Base-by-base conservation (phyloP, 495 filamentous ascomycete species). In the Apiosordaria backusii region DNA sequence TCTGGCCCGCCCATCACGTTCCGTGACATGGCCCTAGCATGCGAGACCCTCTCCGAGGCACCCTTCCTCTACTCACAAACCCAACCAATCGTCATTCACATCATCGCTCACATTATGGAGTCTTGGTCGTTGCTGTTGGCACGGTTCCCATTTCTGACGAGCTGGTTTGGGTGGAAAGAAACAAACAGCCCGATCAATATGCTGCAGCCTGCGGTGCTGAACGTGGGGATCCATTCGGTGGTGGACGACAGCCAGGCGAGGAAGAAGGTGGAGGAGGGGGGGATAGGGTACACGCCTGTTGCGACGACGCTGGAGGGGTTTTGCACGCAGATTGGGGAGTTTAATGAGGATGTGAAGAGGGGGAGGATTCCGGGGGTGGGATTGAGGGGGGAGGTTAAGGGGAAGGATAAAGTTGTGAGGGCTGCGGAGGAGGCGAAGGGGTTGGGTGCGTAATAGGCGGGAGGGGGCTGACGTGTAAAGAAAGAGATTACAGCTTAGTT, bases 191-290 rank as follows among this genome's bases (percentile, higher is more conserved):
- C 64, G n/a, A 21, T 87, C 18, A 67, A 67, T 4, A 77, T 79
- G 55, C 63, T 87, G 24, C 85, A 87, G 70, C 85, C 85, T 13
- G 75, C 80, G 1, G 71, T 84, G 4, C 82, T 87, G 55, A 70
- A 68, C 1, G 78, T 84, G 21, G 70, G 77, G 4, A 65, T 74
- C 60, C 79, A 83, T 66, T 73, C 74, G 16, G 62, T 87, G 50
- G 74, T 77, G 3, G 81, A 84, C 68, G 84, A 87, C 59, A 69
- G 73, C 23, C 73, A 76, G 10, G 85, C 84, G 18, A 73, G 77
- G 61, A 72, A 69, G 71, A 73, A 73, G 1, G 79, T 83, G 9
- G 79, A 79, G 57, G 70, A 83, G 7, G 85, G 86, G 0, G 84
- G 85, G 2, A 70, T 87, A 26, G 84, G 84, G 18, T 87, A 86